These are phyloP conservation scores for Rhinocladiella similis DNA, from an alignment of 2,329 filamentous ascomycete genomes.

Conservation along the genomic window DNA sequence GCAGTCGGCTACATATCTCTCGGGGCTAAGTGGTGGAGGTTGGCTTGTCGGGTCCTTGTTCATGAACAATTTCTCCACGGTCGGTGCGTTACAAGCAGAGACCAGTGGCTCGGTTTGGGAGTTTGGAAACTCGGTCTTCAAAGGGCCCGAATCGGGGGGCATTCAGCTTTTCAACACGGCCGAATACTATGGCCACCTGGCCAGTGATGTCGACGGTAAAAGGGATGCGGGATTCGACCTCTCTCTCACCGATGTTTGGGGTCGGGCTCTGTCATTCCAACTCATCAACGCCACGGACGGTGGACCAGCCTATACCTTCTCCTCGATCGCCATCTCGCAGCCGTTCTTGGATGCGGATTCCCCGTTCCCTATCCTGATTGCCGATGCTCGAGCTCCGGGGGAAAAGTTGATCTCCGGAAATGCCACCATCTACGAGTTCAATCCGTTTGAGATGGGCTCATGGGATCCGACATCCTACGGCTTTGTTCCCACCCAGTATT, in stretches of 20 bases:
- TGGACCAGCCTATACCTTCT: constrained; percentile 77
- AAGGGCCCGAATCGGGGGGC: constrained; percentile 54
- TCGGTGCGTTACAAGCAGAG: constrained; percentile 56
- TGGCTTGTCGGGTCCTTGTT: constrained; percentile 85
- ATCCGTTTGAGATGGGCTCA: constrained; percentile 74
- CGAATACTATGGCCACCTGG: constrained; percentile 64
- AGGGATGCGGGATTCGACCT: constrained; percentile 63
- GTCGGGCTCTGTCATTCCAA: constrained; percentile 81
- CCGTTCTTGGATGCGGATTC: constrained; percentile 64
- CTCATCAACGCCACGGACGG: constrained; percentile 75
- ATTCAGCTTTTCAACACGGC: constrained; percentile 57
- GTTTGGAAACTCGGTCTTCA: constrained; percentile 62
- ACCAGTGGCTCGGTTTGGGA: constrained; percentile 57
- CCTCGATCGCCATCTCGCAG: constrained; percentile 66
- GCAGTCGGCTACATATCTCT: constrained; percentile 77
- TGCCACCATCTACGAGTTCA: constrained; percentile 75
- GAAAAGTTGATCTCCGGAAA: constrained; percentile 66
- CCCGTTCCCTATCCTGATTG: constrained; percentile 73
- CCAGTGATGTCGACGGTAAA: constrained; percentile 62
- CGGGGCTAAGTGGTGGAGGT: constrained; percentile 77
- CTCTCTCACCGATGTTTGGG: constrained; percentile 87
- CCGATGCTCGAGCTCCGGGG: constrained; percentile 65
- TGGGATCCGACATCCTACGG: constrained; percentile 72
- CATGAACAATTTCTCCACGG: constrained; percentile 73
- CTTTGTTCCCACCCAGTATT: constrained; percentile 68